Conservation (phyloP, 345 rosid genomes). For the Draba incana region DNA sequence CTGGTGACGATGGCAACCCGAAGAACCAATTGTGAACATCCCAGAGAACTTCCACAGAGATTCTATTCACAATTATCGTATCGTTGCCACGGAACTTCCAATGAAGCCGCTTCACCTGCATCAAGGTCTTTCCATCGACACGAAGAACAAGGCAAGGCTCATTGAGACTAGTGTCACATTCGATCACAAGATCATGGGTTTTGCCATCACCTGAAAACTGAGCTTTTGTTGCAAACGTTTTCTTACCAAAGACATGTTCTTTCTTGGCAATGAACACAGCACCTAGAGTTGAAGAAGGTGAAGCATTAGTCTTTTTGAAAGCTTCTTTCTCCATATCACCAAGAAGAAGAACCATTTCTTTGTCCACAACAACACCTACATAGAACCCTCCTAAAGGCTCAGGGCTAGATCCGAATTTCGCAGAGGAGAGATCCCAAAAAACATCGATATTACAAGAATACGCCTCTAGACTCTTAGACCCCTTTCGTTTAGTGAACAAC, state of each 20-base stretch:
- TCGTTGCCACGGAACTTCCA: slow-evolving; percentile 94
- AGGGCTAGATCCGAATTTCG: slow-evolving; percentile 85
- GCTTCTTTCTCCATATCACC: slow-evolving; percentile 95
- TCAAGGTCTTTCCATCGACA: slow-evolving; percentile 71
- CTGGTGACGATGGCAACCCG: slow-evolving; percentile 59
- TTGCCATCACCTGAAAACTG: slow-evolving; percentile 68
- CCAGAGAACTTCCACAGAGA: slow-evolving; percentile 85
- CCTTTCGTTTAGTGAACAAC: slow-evolving; percentile 90
- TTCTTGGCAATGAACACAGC: slow-evolving; percentile 70
- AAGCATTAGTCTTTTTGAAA: slow-evolving; percentile 63
- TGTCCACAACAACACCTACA: slow-evolving; percentile 70
- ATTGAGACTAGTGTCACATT: slow-evolving; percentile 56
- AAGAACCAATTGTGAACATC: slow-evolving; percentile 94
- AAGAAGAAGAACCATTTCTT: slow-evolving; percentile 75
- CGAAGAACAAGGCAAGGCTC: slow-evolving; percentile 78
- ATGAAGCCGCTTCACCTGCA: slow-evolving; percentile 74
- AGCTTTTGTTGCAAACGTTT: slow-evolving; percentile 65
- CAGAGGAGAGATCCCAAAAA: slow-evolving; percentile 85
- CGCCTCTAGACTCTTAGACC: slow-evolving; percentile 80
- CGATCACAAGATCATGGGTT: slow-evolving; percentile 68
- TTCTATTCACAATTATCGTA: slow-evolving; percentile 73
- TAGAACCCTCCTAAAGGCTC: slow-evolving; percentile 89
- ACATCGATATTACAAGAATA: slow-evolving; percentile 67
- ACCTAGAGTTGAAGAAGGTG: slow-evolving; percentile 44
- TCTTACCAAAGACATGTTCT: slow-evolving; percentile 85